Percentiles rank a stretch among this genome's conserved stretches.
Evolutionary conservation across 805 yeast genomes (phyloP).

Genomic region (Jamesozyma hellenica): DNA sequence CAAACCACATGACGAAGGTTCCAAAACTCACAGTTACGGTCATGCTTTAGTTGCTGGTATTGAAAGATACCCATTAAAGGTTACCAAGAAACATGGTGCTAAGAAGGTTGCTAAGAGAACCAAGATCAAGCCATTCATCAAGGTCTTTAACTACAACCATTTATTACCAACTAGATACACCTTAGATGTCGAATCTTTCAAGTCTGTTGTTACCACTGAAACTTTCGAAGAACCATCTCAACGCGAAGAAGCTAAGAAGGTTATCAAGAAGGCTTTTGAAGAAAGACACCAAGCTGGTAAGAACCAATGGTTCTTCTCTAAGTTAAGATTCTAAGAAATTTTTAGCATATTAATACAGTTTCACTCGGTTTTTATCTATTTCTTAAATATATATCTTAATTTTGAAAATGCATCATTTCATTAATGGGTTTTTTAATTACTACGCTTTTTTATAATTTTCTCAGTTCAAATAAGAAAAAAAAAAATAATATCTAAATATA

Average conservation of each 20-base stretch:
- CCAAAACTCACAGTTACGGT: conserved; percentile 97
- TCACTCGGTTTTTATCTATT: no score
- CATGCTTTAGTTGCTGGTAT: conserved; percentile 99
- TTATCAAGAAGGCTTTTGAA: conserved; percentile 97
- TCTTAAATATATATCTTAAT: neutral
- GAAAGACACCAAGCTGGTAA: conserved; percentile 99
- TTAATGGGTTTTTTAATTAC: neutral
- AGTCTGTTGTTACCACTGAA: conserved; percentile 83
- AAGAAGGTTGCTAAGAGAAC: conserved; percentile 97
- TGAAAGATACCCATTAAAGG: conserved; percentile 96
- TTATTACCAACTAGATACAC: conserved; percentile 99
- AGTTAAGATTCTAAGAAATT: conserved; percentile 68
- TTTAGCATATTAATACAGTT: neutral
- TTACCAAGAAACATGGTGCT: conserved; percentile 87
- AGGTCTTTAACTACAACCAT: conserved; percentile 99
- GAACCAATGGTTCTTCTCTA: conserved; percentile 99
- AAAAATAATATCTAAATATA: no score
- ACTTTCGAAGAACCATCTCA: conserved; percentile 95
- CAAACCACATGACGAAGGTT: conserved; percentile 96
- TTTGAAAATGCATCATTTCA: conserved; percentile 2
- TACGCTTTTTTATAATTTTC: conserved; percentile 1
- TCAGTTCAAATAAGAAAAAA: neutral
- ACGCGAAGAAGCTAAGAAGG: conserved; percentile 98
- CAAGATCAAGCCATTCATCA: conserved; percentile 97
- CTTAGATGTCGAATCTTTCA: conserved; percentile 91